Percentiles rank a stretch among this genome's conserved stretches.
Conservation (phyloP, 2,329 filamentous ascomycete species). For the Fusarium kyushuense region DNA sequence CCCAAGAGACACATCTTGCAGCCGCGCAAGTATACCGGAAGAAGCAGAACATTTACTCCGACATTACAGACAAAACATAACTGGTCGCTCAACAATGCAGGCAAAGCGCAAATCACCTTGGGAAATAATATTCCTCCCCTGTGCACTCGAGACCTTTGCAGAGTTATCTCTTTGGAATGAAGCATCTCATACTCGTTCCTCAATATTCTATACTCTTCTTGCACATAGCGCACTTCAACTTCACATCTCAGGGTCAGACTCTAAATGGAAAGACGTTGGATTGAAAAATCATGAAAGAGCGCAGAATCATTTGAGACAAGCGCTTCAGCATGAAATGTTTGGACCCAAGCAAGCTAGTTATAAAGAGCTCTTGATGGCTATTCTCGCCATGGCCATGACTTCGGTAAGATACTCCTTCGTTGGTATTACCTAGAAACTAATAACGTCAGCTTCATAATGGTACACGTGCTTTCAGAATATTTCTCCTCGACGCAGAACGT, state of each 20-base stretch:
- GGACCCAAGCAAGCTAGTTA: conserved; percentile 55
- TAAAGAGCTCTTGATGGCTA: conserved; percentile 59
- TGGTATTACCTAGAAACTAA: background rate
- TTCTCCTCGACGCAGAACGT: conserved; percentile 58
- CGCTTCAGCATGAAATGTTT: conserved; percentile 51
- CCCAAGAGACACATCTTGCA: conserved; percentile 1
- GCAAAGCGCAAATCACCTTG: conserved; percentile 56
- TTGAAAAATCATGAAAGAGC: conserved; percentile 48
- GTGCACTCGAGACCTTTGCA: conserved; percentile 57
- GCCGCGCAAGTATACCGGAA: conserved; percentile 18
- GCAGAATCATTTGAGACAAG: conserved; percentile 51
- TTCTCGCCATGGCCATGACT: conserved; percentile 50
- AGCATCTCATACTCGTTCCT: conserved; percentile 54
- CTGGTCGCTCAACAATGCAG: conserved; percentile 46
- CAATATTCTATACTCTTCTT: conserved; percentile 56
- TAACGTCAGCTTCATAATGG: conserved; percentile 33
- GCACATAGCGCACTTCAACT: conserved; percentile 59
- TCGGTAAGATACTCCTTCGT: conserved; percentile 8
- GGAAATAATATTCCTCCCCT: conserved; percentile 58
- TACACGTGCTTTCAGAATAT: conserved; percentile 32
- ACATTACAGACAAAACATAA: conserved; percentile 48
- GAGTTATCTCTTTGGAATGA: conserved; percentile 57
- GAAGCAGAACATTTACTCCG: conserved; percentile 48
- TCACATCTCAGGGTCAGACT: conserved; percentile 36
- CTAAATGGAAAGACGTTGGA: conserved; percentile 49